Percentiles rank a stretch among this genome's conserved stretches.
phyloP scores from a whole-genome alignment of 257 asterid species.

The Scutellaria galericulata region DNA sequence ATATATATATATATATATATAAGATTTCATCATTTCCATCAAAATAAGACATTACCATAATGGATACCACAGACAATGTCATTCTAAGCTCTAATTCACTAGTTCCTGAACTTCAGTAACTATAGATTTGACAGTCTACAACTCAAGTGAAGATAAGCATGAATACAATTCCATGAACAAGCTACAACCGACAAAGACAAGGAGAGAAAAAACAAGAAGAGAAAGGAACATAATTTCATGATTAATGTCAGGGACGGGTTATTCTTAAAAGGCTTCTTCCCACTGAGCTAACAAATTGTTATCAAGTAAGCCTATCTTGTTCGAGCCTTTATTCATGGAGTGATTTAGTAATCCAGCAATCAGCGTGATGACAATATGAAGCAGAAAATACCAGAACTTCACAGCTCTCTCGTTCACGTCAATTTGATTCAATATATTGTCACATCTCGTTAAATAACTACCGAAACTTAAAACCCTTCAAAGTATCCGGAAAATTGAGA shows the following conservation, averaged over 20 bases:
- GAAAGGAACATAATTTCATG: neutral
- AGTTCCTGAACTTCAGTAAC: neutral
- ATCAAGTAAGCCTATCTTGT: conserved; percentile 10
- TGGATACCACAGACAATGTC: neutral
- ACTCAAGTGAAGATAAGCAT: conserved; percentile 11
- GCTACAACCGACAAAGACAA: conserved; percentile 13
- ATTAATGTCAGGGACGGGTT: neutral
- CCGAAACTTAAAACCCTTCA: too few relatives aligned
- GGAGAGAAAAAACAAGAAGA: neutral
- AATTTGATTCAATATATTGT: too few relatives aligned
- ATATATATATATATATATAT: too few relatives aligned
- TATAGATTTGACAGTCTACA: neutral
- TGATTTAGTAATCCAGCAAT: too few relatives aligned
- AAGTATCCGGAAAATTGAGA: too few relatives aligned
- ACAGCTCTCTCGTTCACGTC: too few relatives aligned
- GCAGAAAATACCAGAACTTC: too few relatives aligned
- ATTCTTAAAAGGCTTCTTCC: conserved; percentile 11
- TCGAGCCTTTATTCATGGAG: neutral
- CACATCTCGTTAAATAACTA: neutral
- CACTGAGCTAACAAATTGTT: neutral
- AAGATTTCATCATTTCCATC: neutral
- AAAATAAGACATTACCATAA: conserved; percentile 10
- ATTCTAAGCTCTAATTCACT: conserved; percentile 10
- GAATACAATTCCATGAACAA: neutral
- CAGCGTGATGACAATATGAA: too few relatives aligned